A percentile compares a stretch with the other conserved stretches of the same genome.
phyloP scores from a whole-genome alignment of 1,139 yeast genomes.

The Yamadazyma conglobata region DNA sequence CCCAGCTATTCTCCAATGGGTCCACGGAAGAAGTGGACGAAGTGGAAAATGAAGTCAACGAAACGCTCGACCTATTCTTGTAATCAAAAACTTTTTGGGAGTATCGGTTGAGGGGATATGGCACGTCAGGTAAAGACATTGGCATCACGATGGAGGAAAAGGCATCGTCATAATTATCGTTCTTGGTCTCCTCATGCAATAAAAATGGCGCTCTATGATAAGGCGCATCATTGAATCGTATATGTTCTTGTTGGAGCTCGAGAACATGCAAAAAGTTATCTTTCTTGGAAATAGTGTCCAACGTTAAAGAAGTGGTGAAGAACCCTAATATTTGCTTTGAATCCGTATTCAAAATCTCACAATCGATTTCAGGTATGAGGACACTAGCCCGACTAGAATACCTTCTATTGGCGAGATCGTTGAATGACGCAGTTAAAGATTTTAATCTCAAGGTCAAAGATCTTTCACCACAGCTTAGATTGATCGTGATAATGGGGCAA shows the following conservation, averaged over 20 bases:
- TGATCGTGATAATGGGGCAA: slow-evolving; percentile 34
- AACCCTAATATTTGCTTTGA: slow-evolving; percentile 22
- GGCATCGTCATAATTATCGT: slow-evolving; percentile 41
- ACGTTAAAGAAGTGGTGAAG: slow-evolving; percentile 52
- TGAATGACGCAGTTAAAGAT: slow-evolving; percentile 45
- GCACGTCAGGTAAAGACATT: slow-evolving; percentile 60
- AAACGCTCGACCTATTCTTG: slow-evolving; percentile 3
- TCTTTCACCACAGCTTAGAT: slow-evolving; percentile 18
- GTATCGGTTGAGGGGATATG: slow-evolving; percentile 51
- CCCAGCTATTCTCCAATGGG: no score
- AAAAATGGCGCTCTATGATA: slow-evolving; percentile 77
- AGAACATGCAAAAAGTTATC: slow-evolving; percentile 46
- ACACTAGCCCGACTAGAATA: slow-evolving; percentile 58
- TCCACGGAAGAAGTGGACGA: slow-evolving; percentile 4
- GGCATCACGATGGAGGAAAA: slow-evolving; percentile 58
- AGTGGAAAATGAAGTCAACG: slow-evolving; percentile 3
- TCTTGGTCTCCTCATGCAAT: slow-evolving; percentile 47
- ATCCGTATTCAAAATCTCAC: slow-evolving; percentile 26
- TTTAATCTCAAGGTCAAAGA: slow-evolving; percentile 22
- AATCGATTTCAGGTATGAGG: slow-evolving; percentile 44
- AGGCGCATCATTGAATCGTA: slow-evolving; percentile 74
- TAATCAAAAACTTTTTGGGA: slow-evolving; percentile 6
- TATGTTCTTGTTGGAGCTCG: slow-evolving; percentile 59
- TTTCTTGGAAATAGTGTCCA: slow-evolving; percentile 61
- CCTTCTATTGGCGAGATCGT: slow-evolving; percentile 67